Conservation (phyloP, 805 yeast species). For the Candida oleophila region DNA sequence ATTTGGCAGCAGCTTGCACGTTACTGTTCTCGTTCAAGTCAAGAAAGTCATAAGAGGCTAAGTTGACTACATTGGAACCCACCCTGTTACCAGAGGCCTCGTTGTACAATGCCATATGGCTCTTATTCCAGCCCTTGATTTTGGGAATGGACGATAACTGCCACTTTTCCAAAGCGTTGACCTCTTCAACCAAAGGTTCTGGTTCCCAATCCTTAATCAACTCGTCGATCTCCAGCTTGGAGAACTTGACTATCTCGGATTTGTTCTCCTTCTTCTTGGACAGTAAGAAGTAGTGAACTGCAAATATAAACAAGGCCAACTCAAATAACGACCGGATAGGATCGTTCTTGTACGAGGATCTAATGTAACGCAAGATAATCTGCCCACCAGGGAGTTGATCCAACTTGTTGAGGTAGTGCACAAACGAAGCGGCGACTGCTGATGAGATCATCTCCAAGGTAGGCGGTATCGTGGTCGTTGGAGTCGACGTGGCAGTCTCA, state of each 20-base stretch:
- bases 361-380: constrained; percentile 66
- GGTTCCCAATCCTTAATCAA: constrained; percentile 92
- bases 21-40: constrained; percentile 51
- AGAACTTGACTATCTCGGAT: constrained; percentile 62
- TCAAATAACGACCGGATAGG: constrained; percentile 89
- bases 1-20: constrained; percentile 53
- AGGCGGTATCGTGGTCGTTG: constrained; percentile 33
- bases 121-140: constrained; percentile 54
- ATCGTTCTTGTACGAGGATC: constrained; percentile 86
- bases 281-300: constrained; percentile 77
- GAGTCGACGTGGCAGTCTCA: constrained; percentile 25
- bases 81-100: constrained; percentile 17
- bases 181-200: constrained; percentile 67
- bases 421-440: constrained; percentile 32
- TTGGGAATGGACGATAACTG: constrained; percentile 63
- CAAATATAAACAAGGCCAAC: constrained; percentile 71
- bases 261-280: constrained; percentile 76
- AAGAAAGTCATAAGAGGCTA: constrained; percentile 72
- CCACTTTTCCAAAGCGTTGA: constrained; percentile 56
- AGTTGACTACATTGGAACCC: constrained; percentile 38
- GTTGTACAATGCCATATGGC: constrained; percentile 30
- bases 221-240: constrained; percentile 70
- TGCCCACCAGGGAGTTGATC: constrained; percentile 56
- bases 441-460: constrained; percentile 35
- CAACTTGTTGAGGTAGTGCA: constrained; percentile 33